Evolutionary conservation across 2,329 filamentous ascomycete species (phyloP), one percentile per base, ranked within the genome.

Genomic region (Beauveria sp.): DNA sequence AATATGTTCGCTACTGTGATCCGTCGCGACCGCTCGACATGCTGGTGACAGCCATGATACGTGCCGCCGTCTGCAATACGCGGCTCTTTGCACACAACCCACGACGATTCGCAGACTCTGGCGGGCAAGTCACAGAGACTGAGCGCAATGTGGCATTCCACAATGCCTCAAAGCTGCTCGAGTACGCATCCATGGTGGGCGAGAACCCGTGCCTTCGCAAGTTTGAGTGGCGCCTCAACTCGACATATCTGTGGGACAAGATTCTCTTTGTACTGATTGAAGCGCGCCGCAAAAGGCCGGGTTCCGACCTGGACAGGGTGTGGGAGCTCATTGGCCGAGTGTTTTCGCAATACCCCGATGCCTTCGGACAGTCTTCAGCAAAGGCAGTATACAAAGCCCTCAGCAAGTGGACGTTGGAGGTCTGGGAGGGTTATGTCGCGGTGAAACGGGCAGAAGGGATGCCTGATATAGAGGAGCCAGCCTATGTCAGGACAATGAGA

Each of bases 201-300:
- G 61, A 65, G 16, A 64, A 65, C 40, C 62, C 60, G 18, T 64
- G 59, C 9, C 60, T 73, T 5, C 62, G 66, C 1, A 72, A 71
- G 56, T 73, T 67, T 49, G 65, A 42, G 58, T 68, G 68, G 68
- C 67, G 67, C 26, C 63, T 70, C n/a, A 66, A 68, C 50, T 67
- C 68, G 18, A 67, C 65, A 40, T 67, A 68, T 57, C 55, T 73
- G 18, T 74, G 72, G 71, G 68, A 72, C 57, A 68, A 67, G 3
- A 62, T 72, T 18, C 66, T 72, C 3, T 70, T 68, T 57, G 69
- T 71, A 54, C 70, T 73, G 26, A 68, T 72, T 51, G 71, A 70
- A 53, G 63, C 64, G 34, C 66, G 68, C 31, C 66, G 67, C 31
- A 66, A 67, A 20, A 67, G 66, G 63, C 67, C 58, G 14, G 68